phyloP scores from a whole-genome alignment of 306 rosid species.

The Hippophae tibetana region DNA sequence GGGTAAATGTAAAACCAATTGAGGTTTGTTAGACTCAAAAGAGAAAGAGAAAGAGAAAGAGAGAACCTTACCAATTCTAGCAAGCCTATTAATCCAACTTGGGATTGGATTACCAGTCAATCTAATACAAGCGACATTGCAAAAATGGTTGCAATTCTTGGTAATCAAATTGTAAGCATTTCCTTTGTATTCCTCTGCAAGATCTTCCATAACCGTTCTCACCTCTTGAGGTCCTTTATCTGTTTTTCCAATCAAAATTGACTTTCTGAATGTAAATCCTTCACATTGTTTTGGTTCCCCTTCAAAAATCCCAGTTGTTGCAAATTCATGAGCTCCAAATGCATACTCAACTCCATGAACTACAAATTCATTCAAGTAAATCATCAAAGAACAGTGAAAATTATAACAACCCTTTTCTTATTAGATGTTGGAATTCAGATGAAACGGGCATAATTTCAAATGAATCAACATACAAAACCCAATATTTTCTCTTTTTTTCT shows the following conservation, averaged over 20 bases:
- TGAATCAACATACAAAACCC: no score
- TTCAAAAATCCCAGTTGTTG: slow-evolving; percentile 83
- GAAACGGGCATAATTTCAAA: no score
- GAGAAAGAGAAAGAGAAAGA: no score
- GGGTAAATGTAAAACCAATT: no score
- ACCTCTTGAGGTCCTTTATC: slow-evolving; percentile 43
- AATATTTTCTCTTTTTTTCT: no score
- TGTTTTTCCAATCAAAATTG: slow-evolving; percentile 72
- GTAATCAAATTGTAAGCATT: slow-evolving; percentile 76
- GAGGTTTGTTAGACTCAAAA: no score
- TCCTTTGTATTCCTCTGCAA: slow-evolving; percentile 60
- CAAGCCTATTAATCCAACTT: slow-evolving; percentile 90
- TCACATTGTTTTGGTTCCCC: slow-evolving; percentile 79
- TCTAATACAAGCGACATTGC: slow-evolving; percentile 62
- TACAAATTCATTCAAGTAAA: slow-evolving; percentile 10
- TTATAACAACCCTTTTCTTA: no score
- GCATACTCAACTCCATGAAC: slow-evolving; percentile 77
- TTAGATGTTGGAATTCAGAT: no score
- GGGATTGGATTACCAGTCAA: slow-evolving; percentile 79
- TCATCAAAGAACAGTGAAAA: no score
- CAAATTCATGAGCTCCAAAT: slow-evolving; percentile 74
- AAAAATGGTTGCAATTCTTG: slow-evolving; percentile 87
- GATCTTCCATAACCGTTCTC: slow-evolving; percentile 52
- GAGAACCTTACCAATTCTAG: slow-evolving; percentile 57
- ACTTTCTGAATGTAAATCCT: slow-evolving; percentile 67